A percentile compares a stretch with the other conserved stretches of the same genome.
Conservation (phyloP, 805 yeast species). For the Candida rishiriensis region DNA sequence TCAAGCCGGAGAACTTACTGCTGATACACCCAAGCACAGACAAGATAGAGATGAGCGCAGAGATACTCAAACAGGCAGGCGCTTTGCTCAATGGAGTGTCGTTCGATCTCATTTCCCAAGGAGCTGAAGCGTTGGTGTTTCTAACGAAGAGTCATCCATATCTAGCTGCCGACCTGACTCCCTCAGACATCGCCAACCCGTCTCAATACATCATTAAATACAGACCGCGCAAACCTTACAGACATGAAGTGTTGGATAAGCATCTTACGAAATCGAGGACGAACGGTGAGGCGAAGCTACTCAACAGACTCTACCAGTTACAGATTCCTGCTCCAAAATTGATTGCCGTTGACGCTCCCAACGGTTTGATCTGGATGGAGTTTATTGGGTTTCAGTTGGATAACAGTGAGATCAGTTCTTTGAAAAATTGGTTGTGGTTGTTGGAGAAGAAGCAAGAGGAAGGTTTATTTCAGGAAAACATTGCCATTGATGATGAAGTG, state of each 20-base stretch:
- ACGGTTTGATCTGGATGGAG: constrained; percentile 90
- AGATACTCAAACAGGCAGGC: constrained; percentile 41
- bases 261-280: constrained; percentile 78
- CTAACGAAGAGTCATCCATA: constrained; percentile 64
- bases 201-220: constrained; percentile 63
- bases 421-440: constrained; percentile 73
- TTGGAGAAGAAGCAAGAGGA: constrained; percentile 35
- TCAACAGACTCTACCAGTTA: constrained; percentile 50
- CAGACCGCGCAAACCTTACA: constrained; percentile 85
- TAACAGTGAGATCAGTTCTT: constrained; percentile 51
- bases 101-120: constrained; percentile 64
- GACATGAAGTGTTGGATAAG: constrained; percentile 80
- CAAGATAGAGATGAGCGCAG: constrained; percentile 58
- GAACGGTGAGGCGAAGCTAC: constrained; percentile 73
- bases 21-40: too few relatives aligned
- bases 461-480: constrained; percentile 9
- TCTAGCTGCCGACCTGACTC: constrained; percentile 29
- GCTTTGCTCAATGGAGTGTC: constrained; percentile 45
- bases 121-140: constrained; percentile 87
- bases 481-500: constrained; percentile 33
- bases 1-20: too few relatives aligned
- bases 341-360: constrained; percentile 67
- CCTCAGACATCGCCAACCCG: constrained; percentile 24
- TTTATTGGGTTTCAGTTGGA: constrained; percentile 54
- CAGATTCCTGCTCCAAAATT: constrained; percentile 70